Percentiles rank a stretch among this genome's conserved stretches.
Evolutionary conservation across 1,284 basidiomycete genomes (phyloP).

Genomic region (Puccinia polysora): DNA sequence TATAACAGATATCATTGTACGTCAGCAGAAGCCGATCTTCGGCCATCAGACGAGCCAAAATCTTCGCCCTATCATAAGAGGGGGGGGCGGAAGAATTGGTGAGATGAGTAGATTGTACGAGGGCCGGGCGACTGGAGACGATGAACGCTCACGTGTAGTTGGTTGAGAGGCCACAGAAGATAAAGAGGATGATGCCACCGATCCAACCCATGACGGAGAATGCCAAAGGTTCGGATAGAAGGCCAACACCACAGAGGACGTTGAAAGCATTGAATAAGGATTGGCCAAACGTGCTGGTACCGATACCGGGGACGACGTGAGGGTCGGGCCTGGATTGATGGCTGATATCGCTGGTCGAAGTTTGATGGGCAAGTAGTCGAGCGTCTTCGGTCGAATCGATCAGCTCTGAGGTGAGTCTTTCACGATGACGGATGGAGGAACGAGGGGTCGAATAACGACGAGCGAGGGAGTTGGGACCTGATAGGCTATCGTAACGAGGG

Average conservation of each 20-base stretch:
- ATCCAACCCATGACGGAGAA: background rate
- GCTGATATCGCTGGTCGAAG: background rate
- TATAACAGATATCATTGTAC: slow-evolving; percentile 40
- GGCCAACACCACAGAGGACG: slow-evolving; percentile 5
- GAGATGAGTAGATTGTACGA: no score
- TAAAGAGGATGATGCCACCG: background rate
- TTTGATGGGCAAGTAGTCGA: background rate
- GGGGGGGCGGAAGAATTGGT: no score
- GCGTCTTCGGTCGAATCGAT: background rate
- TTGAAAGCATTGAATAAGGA: slow-evolving; percentile 17
- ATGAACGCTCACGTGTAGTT: slow-evolving; percentile 42
- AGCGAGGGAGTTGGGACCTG: background rate
- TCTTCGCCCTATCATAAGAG: slow-evolving; percentile 37
- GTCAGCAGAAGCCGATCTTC: slow-evolving; percentile 33
- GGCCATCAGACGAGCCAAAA: slow-evolving; percentile 35
- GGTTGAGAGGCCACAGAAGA: slow-evolving; percentile 31
- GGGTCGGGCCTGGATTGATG: background rate
- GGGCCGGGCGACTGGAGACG: no score
- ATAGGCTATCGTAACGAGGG: slow-evolving; percentile 1
- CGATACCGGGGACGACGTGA: background rate
- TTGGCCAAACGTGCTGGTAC: slow-evolving; percentile 24
- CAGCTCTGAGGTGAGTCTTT: slow-evolving; percentile 5
- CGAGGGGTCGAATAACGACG: slow-evolving; percentile 14
- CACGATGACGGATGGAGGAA: slow-evolving; percentile 11
- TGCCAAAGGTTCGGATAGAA: slow-evolving; percentile 10